These are phyloP conservation scores for Boletus speciosus DNA, from an alignment of 768 basidiomycete genomes.

Conservation along the genomic window DNA sequence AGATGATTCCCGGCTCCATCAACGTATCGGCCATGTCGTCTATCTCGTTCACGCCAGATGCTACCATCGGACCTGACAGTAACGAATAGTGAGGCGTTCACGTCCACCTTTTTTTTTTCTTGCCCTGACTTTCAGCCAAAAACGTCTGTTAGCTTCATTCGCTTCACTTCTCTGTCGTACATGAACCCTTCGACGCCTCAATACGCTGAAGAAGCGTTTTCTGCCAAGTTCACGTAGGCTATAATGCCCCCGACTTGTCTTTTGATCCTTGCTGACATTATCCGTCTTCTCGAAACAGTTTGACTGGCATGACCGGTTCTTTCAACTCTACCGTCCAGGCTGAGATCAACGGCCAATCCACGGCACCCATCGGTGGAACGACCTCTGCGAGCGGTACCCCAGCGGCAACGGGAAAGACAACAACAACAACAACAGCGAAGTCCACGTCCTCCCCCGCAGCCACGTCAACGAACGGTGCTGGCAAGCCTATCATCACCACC, in stretches of 20 bases:
- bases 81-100: conserved; percentile 47
- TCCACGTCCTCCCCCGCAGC: background rate
- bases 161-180: conserved; percentile 56
- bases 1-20: conserved; percentile 43
- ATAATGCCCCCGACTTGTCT: background rate
- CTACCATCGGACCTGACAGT: conserved; percentile 52
- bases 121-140: background rate
- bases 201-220: conserved; percentile 69
- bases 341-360: conserved; percentile 59
- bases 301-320: conserved; percentile 66
- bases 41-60: conserved; percentile 49
- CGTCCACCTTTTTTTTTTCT: too few species aligned
- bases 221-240: conserved; percentile 70
- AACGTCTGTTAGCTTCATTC: conserved; percentile 60
- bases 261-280: background rate
- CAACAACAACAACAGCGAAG: background rate
- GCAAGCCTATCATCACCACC: conserved; percentile 22
- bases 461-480: conserved; percentile 16
- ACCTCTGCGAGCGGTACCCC: conserved; percentile 17
- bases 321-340: conserved; percentile 56
- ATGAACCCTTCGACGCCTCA: conserved; percentile 51
- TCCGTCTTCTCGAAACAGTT: conserved; percentile 33
- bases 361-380: conserved; percentile 51
- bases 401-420: conserved; percentile 10
- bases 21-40: conserved; percentile 50